Percentiles rank a stretch among this genome's conserved stretches.
Conservation (phyloP, 2,329 filamentous ascomycete genomes). For the Phialophora tarda region DNA sequence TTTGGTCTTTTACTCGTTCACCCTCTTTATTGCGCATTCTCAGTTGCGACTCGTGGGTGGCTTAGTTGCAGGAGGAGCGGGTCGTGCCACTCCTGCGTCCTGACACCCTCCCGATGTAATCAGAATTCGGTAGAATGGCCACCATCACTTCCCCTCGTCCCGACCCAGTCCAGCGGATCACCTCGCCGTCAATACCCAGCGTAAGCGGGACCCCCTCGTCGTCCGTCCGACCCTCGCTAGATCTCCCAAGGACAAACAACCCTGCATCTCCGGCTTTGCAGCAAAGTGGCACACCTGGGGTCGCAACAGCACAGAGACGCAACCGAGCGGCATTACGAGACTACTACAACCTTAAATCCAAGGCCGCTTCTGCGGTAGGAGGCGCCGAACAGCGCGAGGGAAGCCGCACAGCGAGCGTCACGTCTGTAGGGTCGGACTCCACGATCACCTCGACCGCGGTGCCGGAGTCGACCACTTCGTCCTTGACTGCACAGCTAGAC, state of each 20-base stretch:
- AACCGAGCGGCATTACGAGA: constrained; percentile 89
- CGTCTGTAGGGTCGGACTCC: constrained; percentile 45
- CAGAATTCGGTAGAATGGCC: constrained; percentile 13
- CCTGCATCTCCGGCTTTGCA: constrained; percentile 43
- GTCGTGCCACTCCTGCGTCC: not conserved
- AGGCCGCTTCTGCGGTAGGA: constrained; percentile 39
- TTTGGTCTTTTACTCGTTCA: not conserved
- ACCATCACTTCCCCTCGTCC: constrained; percentile 23
- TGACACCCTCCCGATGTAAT: not conserved
- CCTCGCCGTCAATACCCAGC: constrained; percentile 56
- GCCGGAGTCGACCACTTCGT: constrained; percentile 51
- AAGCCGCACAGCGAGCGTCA: constrained; percentile 41
- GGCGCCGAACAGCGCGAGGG: constrained; percentile 28
- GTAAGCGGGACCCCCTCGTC: constrained; percentile 66
- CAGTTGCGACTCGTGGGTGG: not conserved
- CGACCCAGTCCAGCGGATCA: constrained; percentile 27
- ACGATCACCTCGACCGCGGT: constrained; percentile 45
- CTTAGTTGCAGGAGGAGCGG: not conserved
- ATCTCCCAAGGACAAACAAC: constrained; percentile 57
- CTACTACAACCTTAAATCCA: constrained; percentile 82
- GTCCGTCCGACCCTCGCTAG: constrained; percentile 76
- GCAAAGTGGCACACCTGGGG: constrained; percentile 44
- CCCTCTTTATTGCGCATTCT: not conserved
- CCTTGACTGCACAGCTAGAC: constrained; percentile 67
- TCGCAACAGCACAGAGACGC: constrained; percentile 67